These are phyloP conservation scores for Brassica carinata DNA, from an alignment of 345 rosid genomes.

Conservation along the genomic window DNA sequence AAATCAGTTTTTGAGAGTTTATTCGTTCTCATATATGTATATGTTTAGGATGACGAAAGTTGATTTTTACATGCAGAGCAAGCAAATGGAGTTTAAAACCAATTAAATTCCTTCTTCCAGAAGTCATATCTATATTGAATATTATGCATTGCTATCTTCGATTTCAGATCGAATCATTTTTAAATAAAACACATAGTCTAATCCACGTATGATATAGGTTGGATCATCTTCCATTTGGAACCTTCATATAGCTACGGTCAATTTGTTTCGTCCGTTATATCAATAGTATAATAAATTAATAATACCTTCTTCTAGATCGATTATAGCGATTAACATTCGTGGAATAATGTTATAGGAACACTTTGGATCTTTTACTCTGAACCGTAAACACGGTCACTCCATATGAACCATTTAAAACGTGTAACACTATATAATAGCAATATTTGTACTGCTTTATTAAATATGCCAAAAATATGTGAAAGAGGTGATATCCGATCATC, in stretches of 20 bases:
- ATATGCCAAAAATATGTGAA: no score
- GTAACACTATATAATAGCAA: no score
- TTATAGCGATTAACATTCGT: neutral
- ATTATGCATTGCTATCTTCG: neutral
- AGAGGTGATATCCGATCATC: no score
- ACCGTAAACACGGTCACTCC: neutral
- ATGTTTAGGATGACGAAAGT: neutral
- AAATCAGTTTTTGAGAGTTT: neutral
- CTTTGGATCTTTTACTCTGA: neutral
- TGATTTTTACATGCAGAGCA: conserved; percentile 3
- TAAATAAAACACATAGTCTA: neutral
- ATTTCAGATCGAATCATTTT: neutral
- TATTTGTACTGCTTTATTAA: no score
- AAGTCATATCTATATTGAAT: neutral
- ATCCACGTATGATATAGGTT: conserved; percentile 5
- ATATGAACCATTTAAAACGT: neutral
- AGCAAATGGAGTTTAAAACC: neutral
- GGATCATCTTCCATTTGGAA: conserved; percentile 33
- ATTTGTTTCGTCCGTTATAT: conserved; percentile 15
- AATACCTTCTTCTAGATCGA: conserved; percentile 10
- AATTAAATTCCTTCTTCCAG: neutral
- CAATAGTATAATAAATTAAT: neutral
- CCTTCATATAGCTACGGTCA: conserved; percentile 32
- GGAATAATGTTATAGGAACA: neutral
- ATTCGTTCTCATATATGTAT: neutral